Conservation (phyloP, 352 stramenopile genomes). For the Phytophthora macrochlamydospora region DNA sequence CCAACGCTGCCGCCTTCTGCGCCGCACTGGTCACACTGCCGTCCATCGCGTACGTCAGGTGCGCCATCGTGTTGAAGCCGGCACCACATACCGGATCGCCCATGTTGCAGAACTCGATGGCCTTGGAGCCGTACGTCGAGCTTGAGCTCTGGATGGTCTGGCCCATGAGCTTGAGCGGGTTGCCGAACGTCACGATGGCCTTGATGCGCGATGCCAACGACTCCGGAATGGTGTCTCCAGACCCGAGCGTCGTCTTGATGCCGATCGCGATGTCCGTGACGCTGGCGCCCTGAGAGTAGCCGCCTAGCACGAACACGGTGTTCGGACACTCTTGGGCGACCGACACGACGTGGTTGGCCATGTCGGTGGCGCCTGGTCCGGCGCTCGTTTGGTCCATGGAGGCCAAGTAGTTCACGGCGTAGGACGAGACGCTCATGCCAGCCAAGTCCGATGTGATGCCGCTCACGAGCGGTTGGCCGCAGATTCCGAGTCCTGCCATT, state of each 20-base stretch:
- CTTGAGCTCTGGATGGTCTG: constrained; percentile 31
- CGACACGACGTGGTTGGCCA: constrained; percentile 38
- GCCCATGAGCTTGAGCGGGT: constrained; percentile 33
- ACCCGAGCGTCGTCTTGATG: constrained; percentile 30
- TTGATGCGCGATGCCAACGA: constrained; percentile 31
- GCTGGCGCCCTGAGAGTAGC: constrained; percentile 40
- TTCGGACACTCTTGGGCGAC: constrained; percentile 34
- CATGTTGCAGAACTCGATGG: constrained; percentile 24
- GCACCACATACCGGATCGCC: too few relatives aligned
- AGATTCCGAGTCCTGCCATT: constrained; percentile 28
- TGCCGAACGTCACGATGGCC: constrained; percentile 42
- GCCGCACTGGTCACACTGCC: constrained; percentile 19
- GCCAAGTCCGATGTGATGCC: constrained; percentile 26
- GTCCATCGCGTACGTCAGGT: constrained; percentile 23
- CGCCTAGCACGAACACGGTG: constrained; percentile 32
- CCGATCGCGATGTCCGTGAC: constrained; percentile 40
- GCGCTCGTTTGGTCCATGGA: constrained; percentile 24
- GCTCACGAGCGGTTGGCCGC: constrained; percentile 29
- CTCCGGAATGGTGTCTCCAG: too few relatives aligned
- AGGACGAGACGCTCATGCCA: constrained; percentile 37
- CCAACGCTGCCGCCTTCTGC: constrained; percentile 14
- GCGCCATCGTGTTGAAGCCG: constrained; percentile 21
- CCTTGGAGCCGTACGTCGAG: constrained; percentile 21
- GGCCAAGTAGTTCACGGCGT: constrained; percentile 36
- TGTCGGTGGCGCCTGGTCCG: constrained; percentile 30